phyloP scores from a whole-genome alignment of 2,329 filamentous ascomycete species.

The Verticillium tricorpus region DNA sequence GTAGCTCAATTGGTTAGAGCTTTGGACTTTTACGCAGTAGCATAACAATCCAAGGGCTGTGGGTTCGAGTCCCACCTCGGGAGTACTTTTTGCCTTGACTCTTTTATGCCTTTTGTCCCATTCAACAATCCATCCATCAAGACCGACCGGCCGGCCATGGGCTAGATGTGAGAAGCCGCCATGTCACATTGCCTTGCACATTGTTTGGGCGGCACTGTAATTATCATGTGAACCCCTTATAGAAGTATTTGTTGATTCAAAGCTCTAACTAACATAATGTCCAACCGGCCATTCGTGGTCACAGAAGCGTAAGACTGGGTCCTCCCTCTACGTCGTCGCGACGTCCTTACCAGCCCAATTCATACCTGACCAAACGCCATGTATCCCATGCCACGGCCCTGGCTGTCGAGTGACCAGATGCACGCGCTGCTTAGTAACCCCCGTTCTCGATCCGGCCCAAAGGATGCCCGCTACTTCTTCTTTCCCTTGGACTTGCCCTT shows the following conservation, averaged over 20 bases:
- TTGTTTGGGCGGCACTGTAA: no score
- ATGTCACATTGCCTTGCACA: no score
- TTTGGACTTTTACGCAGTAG: conserved; percentile 10
- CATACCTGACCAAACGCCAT: background rate
- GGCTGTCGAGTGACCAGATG: background rate
- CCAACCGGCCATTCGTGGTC: no score
- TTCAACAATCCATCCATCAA: no score
- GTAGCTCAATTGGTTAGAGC: conserved; percentile 14
- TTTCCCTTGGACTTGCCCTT: conserved; percentile 45
- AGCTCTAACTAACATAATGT: no score
- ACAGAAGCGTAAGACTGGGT: background rate
- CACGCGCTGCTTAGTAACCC: background rate
- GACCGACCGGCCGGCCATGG: no score
- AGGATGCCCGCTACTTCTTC: conserved; percentile 38
- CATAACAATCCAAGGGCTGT: conserved; percentile 11
- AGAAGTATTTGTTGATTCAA: no score
- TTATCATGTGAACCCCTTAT: no score
- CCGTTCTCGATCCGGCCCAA: background rate
- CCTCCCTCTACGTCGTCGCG: background rate
- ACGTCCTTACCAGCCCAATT: background rate
- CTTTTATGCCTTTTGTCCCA: no score
- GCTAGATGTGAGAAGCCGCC: no score
- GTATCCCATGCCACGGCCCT: background rate
- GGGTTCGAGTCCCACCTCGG: conserved; percentile 12
- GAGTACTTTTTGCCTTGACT: background rate